A percentile compares a stretch with the other conserved stretches of the same genome.
Conservation (phyloP, 169 alveolate species). For the Amoebophrya sp. region DNA sequence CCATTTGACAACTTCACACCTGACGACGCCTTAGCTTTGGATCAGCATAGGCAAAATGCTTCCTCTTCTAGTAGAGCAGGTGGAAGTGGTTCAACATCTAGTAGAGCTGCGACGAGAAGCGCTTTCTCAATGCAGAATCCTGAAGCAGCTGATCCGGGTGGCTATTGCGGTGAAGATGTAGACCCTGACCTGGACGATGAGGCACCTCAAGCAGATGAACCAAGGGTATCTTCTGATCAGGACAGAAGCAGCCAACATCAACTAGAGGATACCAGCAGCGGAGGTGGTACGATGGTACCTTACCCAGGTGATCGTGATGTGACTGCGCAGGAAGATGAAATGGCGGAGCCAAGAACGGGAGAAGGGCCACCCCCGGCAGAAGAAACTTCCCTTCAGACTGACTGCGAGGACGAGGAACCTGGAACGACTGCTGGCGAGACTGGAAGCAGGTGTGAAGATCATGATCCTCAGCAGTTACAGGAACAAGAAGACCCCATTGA, state of each 20-base stretch:
- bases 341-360: neutral
- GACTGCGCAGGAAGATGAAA: neutral
- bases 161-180: neutral
- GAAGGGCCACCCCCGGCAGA: too few species aligned
- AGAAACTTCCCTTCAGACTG: too few species aligned
- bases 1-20: neutral
- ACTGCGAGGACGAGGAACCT: too few species aligned
- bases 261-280: neutral
- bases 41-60: neutral
- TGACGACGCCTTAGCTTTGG: neutral
- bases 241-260: neutral
- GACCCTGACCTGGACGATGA: neutral
- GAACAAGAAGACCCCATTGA: too few species aligned
- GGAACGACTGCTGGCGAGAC: too few species aligned
- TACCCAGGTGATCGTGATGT: neutral
- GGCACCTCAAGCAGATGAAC: too few species aligned
- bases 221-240: neutral
- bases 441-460: too few species aligned
- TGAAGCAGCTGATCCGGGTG: neutral
- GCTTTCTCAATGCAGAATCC: neutral
- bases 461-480: too few species aligned
- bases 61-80: neutral
- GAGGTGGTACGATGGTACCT: neutral
- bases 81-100: neutral
- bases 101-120: neutral